Evolutionary conservation across 768 basidiomycete genomes (phyloP), one percentile per base, ranked within the genome.

Genomic region (Lactifluus pinguis): DNA sequence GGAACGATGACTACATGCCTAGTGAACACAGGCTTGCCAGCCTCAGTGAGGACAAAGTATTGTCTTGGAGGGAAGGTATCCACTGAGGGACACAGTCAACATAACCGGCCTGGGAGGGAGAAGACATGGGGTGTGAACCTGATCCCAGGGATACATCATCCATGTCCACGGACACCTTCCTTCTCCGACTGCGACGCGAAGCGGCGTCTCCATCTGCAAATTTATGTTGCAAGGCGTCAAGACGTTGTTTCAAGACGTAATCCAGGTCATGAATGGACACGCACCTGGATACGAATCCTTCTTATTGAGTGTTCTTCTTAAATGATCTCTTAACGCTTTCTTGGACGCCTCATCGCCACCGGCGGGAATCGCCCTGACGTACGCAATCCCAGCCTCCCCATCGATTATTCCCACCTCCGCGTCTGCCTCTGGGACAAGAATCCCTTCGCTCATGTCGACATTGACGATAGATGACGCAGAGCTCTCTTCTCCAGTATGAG

Each of bases 11-110:
- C n/a, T 13, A 42, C 66, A 76, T 61, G 89, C 94, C 90, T 92
- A 47, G 84, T 79, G 69, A 90, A 99, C 11, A 99, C 94, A n/a
- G 95, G 95, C 72, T 99, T 98, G 32, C 97, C 97, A 34, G 97
- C 97, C 63, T 95, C 85, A 0, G 95, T 98, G 19, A 98, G 79
- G 15, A 98, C 82, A 69, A 90, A 97, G 72, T 98, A 99, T 69
- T 92, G 83, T 55, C 94, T 79, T 25, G 81, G 82, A 54, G 77
- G 75, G 68, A 72, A 73, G 14, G 62, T 63, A n/a, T 70, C 63
- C 48, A 49, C 66, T 68, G 50, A 50, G 39, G 17, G 56, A 25
- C 45, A 30, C 15, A 6, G 52, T 58, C 55, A 47, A 36, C 29
- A n/a, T 17, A 63, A 51, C 38, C 17, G 9, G 29, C 19, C 54